A percentile compares a stretch with the other conserved stretches of the same genome.
phyloP scores from a whole-genome alignment of 495 filamentous ascomycete species.

The Penicillium desertorum region DNA sequence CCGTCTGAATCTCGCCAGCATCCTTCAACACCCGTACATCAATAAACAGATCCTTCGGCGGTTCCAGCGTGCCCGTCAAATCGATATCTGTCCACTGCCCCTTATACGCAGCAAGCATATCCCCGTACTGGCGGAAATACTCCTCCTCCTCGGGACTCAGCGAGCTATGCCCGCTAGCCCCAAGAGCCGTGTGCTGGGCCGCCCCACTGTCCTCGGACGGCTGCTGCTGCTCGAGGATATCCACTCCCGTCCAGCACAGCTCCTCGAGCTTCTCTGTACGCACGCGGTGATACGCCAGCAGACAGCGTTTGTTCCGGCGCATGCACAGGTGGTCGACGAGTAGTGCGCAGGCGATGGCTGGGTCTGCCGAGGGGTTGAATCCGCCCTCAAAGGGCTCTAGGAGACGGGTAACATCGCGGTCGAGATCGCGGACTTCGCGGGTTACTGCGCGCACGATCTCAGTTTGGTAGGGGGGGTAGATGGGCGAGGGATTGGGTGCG shows the following conservation, averaged over 20 bases:
- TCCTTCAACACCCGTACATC: constrained; percentile 96
- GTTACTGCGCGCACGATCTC: constrained; percentile 86
- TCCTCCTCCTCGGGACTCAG: constrained; percentile 97
- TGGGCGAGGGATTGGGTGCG: constrained; percentile 84
- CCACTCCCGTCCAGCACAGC: constrained; percentile 86
- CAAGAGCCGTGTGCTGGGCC: constrained; percentile 33
- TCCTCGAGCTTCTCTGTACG: constrained; percentile 90
- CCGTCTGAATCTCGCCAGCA: constrained; percentile 97
- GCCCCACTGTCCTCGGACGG: constrained; percentile 31
- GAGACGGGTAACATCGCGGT: constrained; percentile 80
- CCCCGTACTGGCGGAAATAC: constrained; percentile 86
- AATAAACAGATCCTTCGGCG: constrained; percentile 93
- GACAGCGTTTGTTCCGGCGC: constrained; percentile 93
- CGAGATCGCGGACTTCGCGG: constrained; percentile 90
- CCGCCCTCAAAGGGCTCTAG: constrained; percentile 78
- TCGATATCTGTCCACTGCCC: constrained; percentile 99
- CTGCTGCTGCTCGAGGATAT: constrained; percentile 65
- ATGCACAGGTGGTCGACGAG: constrained; percentile 93
- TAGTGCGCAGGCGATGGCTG: constrained; percentile 79
- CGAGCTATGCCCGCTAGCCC: constrained; percentile 60
- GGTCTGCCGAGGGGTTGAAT: constrained; percentile 84
- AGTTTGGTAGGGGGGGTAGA: constrained; percentile 89
- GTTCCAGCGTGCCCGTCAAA: constrained; percentile 90
- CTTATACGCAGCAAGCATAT: constrained; percentile 93
- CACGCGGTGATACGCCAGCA: constrained; percentile 90